Conservation (phyloP, 2,329 filamentous ascomycete species). For the Tolypocladium paradoxum region DNA sequence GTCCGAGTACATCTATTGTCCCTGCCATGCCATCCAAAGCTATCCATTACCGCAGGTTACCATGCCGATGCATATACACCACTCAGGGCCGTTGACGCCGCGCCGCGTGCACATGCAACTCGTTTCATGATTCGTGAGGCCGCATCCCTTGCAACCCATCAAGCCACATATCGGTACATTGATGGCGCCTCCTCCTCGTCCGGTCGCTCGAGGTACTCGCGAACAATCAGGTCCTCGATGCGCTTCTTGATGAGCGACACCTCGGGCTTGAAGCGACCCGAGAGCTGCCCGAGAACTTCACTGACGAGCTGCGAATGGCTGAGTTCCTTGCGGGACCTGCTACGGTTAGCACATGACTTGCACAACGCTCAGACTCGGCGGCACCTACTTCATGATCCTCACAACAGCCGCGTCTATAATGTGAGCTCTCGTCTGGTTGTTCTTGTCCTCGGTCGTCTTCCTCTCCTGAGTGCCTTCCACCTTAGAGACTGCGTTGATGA, state of each 20-base stretch:
- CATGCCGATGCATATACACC: background rate
- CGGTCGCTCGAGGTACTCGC: constrained; percentile 65
- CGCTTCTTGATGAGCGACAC: constrained; percentile 68
- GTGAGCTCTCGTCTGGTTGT: constrained; percentile 58
- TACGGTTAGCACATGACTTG: background rate
- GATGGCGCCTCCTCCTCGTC: constrained; percentile 56
- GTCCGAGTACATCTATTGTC: background rate
- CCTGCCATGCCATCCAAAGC: background rate
- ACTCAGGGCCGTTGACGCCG: background rate
- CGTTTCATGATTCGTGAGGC: background rate
- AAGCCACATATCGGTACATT: constrained; percentile 64
- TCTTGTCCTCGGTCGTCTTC: constrained; percentile 65
- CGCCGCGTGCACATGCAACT: background rate
- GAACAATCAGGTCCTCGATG: constrained; percentile 66
- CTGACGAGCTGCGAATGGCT: constrained; percentile 57
- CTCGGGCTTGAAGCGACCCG: constrained; percentile 62
- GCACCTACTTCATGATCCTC: constrained; percentile 75
- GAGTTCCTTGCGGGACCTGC: constrained; percentile 62
- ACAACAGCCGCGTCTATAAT: constrained; percentile 69
- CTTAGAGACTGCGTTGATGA: constrained; percentile 71
- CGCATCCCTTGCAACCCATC: constrained; percentile 9
- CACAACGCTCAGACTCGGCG: background rate
- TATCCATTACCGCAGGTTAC: background rate
- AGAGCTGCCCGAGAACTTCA: constrained; percentile 62
- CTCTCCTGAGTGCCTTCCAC: constrained; percentile 65